phyloP scores from a whole-genome alignment of 805 yeast species.

The Crinitomyces ghanaensis region DNA sequence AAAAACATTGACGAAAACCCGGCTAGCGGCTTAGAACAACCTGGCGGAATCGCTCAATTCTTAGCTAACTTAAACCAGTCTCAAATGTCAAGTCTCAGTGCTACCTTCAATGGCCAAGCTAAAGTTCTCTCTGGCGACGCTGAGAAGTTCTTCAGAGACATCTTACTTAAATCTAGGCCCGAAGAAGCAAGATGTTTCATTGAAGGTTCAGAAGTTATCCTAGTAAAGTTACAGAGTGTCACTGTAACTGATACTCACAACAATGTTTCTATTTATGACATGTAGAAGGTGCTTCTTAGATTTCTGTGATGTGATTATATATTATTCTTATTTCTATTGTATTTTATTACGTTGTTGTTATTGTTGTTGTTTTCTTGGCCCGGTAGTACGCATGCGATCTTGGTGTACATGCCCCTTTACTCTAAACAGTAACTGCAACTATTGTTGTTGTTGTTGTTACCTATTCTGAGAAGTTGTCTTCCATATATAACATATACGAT shows the following conservation, averaged over 20 bases:
- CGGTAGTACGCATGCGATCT: no score
- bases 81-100: constrained; percentile 70
- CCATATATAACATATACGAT: no score
- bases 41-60: constrained; percentile 41
- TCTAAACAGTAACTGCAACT: no score
- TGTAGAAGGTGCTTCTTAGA: no score
- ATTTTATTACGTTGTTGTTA: no score
- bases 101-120: constrained; percentile 69
- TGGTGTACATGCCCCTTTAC: no score
- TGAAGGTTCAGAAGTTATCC: constrained; percentile 50
- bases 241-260: constrained; percentile 65
- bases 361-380: no score
- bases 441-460: no score
- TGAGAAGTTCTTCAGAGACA: constrained; percentile 50
- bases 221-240: constrained; percentile 55
- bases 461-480: no score
- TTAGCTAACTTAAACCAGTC: constrained; percentile 68
- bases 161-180: constrained; percentile 52
- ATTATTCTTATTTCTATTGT: no score
- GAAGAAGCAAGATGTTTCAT: constrained; percentile 44
- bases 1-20: constrained; percentile 16
- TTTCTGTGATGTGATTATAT: no score
- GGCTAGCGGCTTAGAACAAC: constrained; percentile 17
- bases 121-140: constrained; percentile 43
- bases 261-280: constrained; percentile 9